Conservation (phyloP, 306 rosid genomes). For the Pterocarpus macrocarpus region DNA sequence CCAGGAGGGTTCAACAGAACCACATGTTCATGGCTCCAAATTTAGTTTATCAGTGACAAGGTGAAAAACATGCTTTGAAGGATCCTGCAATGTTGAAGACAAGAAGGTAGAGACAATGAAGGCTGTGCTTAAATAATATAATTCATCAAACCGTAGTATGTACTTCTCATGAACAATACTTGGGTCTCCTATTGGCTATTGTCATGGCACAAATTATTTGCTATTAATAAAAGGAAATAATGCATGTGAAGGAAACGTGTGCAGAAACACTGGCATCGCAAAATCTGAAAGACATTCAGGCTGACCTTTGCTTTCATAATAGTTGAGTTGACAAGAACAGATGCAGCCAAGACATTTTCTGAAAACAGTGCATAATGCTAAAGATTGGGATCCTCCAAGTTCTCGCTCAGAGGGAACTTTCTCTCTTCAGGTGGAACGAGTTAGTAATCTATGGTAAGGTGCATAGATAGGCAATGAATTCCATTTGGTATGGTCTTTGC, state of each 20-base stretch:
- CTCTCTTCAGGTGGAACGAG: slow-evolving; percentile 85
- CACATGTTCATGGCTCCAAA: slow-evolving; percentile 99
- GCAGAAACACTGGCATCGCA: slow-evolving; percentile 11
- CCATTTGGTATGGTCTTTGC: slow-evolving; percentile 95
- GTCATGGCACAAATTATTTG: slow-evolving; percentile 25
- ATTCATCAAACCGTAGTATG: slow-evolving; percentile 8
- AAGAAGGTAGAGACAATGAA: slow-evolving; percentile 45
- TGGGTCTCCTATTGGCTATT: not conserved
- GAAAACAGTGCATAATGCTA: slow-evolving; percentile 94
- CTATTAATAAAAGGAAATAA: slow-evolving; percentile 14
- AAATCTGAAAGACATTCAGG: not conserved
- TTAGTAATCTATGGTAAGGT: slow-evolving; percentile 86
- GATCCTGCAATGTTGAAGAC: slow-evolving; percentile 73
- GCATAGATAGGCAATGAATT: slow-evolving; percentile 92
- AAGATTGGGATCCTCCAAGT: slow-evolving; percentile 78
- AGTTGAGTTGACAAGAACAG: slow-evolving; percentile 93
- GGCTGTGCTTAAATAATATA: slow-evolving; percentile 27
- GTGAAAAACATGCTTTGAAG: slow-evolving; percentile 94
- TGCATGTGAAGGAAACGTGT: slow-evolving; percentile 1
- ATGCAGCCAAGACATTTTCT: slow-evolving; percentile 97
- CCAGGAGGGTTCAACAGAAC: slow-evolving; percentile 97
- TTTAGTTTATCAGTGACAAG: slow-evolving; percentile 93
- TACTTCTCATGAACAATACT: not conserved
- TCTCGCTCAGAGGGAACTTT: slow-evolving; percentile 83
- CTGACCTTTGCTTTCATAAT: slow-evolving; percentile 84